Base-by-base conservation (phyloP, 2,329 filamentous ascomycete species). In the Talaromyces albobiverticillius region DNA sequence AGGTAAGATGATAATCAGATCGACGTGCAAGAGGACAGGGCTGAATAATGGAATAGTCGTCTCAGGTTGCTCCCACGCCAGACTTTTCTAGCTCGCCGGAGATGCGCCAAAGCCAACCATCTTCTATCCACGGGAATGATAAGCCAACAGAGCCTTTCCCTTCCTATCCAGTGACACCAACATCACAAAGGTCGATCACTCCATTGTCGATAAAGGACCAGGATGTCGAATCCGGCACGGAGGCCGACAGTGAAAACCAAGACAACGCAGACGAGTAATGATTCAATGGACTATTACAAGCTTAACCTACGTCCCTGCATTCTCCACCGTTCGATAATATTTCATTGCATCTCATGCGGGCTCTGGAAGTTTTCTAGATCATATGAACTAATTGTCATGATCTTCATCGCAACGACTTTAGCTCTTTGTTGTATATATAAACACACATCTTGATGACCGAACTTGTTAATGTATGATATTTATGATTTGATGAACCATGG, bases 121-220 rank as follows among this genome's bases (percentile, higher is more conserved):
- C 46, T 59, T 48, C 32, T 54, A 55, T 29, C 57, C 58, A 10
- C 55, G 49, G n/a, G 56, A 62, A 13, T 56, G 62, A 43, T 55
- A 51, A 41, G n/a, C 36, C 56, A 32, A 61, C 59, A 51, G 65
- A 72, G 36, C 69, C 69, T 11, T 72, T 72, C 29, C 70, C 70
- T 8, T 61, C 67, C 11, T 59, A 72, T n/a, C 61, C 66, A 16
- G 25, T 58, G 14, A 59, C 61, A 38, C 57, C 61, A 4, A 57
- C 58, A n/a, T 55, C 54, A 11, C 49, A 46, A 25, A 32, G 26
- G 20, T 55, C 49, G 29, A 42, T 32, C 5, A 36, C 54, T 25
- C 34, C 47, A 18, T 16, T 48, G 16, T 48, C 45, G n/a, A 16
- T 47, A 3, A 45, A 48, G 8, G 57, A 46, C 11, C 46, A 43